These are phyloP conservation scores for Scenedesmus sp. DNA, from an alignment of 163 green algal genomes.

Conservation along the genomic window DNA sequence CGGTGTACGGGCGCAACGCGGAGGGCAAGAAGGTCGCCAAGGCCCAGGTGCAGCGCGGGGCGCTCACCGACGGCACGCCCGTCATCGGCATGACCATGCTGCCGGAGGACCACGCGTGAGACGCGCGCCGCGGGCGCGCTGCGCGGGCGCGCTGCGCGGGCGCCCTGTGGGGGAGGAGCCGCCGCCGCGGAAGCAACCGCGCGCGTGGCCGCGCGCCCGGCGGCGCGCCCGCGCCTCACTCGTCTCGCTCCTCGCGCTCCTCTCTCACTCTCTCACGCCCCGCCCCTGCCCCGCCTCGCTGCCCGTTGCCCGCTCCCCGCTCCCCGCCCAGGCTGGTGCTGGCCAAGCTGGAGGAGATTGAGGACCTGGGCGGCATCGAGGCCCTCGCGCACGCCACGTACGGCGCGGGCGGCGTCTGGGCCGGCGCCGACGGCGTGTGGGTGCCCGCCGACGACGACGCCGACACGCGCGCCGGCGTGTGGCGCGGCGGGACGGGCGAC, in stretches of 20 bases:
- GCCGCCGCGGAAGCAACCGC: neutral
- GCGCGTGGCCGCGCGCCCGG: no score
- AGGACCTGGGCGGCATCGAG: slow-evolving; percentile 21
- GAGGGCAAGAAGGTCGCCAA: slow-evolving; percentile 32
- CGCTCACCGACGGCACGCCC: slow-evolving; percentile 20
- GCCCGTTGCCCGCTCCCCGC: neutral
- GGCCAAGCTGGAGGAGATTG: slow-evolving; percentile 18
- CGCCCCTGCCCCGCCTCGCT: neutral
- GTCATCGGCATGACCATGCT: slow-evolving; percentile 44
- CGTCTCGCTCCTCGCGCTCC: no score
- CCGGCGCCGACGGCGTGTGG: slow-evolving; percentile 19
- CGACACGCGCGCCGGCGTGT: no score
- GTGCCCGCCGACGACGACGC: slow-evolving; percentile 21
- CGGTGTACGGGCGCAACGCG: slow-evolving; percentile 30
- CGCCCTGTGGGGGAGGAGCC: neutral
- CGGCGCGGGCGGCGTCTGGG: slow-evolving; percentile 14
- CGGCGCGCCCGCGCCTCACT: no score
- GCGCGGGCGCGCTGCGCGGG: neutral
- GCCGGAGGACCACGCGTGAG: slow-evolving; percentile 13
- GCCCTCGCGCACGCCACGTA: neutral
- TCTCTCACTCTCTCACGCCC: no score
- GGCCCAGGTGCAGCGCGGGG: slow-evolving; percentile 27
- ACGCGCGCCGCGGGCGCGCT: neutral
- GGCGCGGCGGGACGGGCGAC: no score
- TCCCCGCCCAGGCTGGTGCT: slow-evolving; percentile 24